phyloP scores from a whole-genome alignment of 1,139 yeast genomes.

The Protomyces gravidus region DNA sequence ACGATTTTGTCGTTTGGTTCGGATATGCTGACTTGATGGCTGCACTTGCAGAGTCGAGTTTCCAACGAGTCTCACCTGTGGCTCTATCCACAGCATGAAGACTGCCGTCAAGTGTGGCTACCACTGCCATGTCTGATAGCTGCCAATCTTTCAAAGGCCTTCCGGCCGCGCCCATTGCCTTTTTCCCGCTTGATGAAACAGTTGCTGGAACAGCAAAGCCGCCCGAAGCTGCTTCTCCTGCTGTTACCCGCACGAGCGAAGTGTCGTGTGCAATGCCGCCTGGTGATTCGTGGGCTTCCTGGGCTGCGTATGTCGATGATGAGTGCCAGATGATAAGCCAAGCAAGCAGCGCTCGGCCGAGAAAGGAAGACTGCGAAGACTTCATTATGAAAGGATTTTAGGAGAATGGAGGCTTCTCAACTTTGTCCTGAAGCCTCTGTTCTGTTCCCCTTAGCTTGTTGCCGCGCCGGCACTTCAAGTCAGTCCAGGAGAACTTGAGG shows the following conservation, averaged over 20 bases:
- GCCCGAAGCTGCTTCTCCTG: background rate
- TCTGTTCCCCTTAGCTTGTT: no score
- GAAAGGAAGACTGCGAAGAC: background rate
- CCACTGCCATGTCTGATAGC: slow-evolving; percentile 58
- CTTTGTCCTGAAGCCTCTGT: no score
- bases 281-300: background rate
- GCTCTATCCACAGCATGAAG: slow-evolving; percentile 74
- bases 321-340: background rate
- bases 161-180: background rate
- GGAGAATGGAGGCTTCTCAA: no score
- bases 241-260: background rate
- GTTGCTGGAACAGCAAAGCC: background rate
- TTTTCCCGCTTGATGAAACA: background rate
- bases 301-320: background rate
- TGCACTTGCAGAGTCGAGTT: slow-evolving; percentile 49
- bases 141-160: slow-evolving; percentile 49
- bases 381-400: no score
- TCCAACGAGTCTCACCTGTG: slow-evolving; percentile 77
- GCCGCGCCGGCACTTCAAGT: no score
- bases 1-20: background rate
- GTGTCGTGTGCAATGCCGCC: background rate
- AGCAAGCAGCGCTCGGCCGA: background rate
- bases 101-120: slow-evolving; percentile 85
- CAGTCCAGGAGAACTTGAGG: no score
- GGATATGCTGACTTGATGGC: slow-evolving; percentile 2